Evolutionary conservation across 1,139 yeast species (phyloP).

Genomic region (Suhomyces bribrorum): DNA sequence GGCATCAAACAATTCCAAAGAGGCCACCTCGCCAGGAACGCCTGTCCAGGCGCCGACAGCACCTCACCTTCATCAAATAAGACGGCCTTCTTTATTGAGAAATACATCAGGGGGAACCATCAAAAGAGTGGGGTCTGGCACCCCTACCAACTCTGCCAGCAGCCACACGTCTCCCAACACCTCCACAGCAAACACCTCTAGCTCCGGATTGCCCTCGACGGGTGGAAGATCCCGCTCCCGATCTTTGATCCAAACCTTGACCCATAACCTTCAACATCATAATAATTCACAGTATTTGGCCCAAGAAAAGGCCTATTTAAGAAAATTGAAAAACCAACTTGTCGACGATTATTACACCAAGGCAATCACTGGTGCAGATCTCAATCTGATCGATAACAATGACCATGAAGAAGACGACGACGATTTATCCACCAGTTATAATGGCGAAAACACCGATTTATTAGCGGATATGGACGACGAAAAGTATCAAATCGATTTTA

Average conservation of each 20-base stretch:
- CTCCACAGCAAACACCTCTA: conserved; percentile 4
- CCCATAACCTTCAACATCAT: conserved; percentile 25
- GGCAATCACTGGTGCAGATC: conserved; percentile 50
- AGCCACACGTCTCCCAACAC: conserved; percentile 5
- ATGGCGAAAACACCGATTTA: conserved; percentile 35
- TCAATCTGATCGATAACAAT: conserved; percentile 17
- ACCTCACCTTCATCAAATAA: conserved; percentile 7
- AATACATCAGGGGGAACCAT: conserved; percentile 13
- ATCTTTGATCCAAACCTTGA: conserved; percentile 22
- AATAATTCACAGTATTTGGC: conserved; percentile 48
- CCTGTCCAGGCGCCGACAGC: conserved; percentile 5
- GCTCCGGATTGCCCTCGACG: conserved; percentile 1
- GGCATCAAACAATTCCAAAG: conserved; percentile 9
- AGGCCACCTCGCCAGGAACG: conserved; percentile 4
- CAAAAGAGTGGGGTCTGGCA: conserved; percentile 3
- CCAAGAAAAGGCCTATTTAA: conserved; percentile 71
- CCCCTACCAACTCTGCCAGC: conserved; percentile 1
- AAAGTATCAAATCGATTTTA: conserved; percentile 44
- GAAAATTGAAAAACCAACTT: conserved; percentile 61
- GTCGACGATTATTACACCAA: conserved; percentile 72
- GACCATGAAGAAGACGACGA: conserved; percentile 26
- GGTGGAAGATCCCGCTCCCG: conserved; percentile 20
- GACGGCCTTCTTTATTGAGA: conserved; percentile 18
- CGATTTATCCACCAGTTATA: conserved; percentile 26
- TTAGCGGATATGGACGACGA: conserved; percentile 47